Base-by-base conservation (phyloP, 805 yeast species). In the Torulaspora delbrueckii region DNA sequence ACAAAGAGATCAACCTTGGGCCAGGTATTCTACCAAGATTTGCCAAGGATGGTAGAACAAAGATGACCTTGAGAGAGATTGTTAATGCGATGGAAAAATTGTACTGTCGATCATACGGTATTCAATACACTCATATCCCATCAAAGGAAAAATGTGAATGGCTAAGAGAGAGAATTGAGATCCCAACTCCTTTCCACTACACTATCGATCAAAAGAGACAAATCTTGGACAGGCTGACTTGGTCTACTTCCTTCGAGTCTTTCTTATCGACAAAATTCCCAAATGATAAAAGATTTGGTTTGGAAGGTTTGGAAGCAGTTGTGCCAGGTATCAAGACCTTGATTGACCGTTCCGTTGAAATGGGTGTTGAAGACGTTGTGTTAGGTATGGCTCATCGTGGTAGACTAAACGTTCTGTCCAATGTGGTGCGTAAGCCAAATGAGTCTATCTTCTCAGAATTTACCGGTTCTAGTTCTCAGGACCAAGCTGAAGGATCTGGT, bases 351-450 rank as follows among this genome's bases (percentile, higher is more conserved):
- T 78, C 96, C 37, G 98, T 90, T 41, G 95, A 86, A 56, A 72
- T 75, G 51, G 99, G 99, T 59, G 84, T 91, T 43, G 96, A 90
- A 71, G 98, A 91, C 67, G 82, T 93, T 51, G 95, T 91, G 61
- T 84, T 93, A 60, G 99, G 99, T 75, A 93, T 93, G 98, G 97
- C 99, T 43, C 99, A 93, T 73, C 86, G 99, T 79, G 99, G 99
- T 73, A 84, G 99, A 75, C 77, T 93, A 62, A 93, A 93, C 71
- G 90, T 93, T 84, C 79, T 93, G 71, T 88, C 98, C 50, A 93
- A 93, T 74, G 98, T 93, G 60, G 97, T 93, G 40, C 86, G 99
- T 74, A 93, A 93, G 70, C 98, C 99, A 61, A 90, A 93, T 68
- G 98, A 91, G 75, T 89, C 96, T 41, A 93, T 93, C 65, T 91